A percentile compares a stretch with the other conserved stretches of the same genome.
Conservation (phyloP, 2,329 filamentous ascomycete species). For the Zasmidium citrigriseum region DNA sequence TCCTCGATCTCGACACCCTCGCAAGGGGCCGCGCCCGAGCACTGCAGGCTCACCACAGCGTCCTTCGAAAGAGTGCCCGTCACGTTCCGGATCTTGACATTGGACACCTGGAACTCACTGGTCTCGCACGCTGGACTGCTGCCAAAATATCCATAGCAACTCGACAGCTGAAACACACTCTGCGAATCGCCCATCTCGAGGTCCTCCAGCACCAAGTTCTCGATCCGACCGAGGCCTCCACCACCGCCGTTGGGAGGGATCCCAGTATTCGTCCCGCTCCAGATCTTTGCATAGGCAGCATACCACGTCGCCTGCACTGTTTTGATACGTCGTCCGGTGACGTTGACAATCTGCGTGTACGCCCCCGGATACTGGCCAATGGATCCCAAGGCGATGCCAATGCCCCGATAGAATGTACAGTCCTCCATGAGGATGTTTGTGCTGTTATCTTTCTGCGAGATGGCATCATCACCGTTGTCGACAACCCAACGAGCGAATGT, state of each 20-base stretch:
- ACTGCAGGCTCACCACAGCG: conserved; percentile 30
- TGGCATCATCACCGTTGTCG: conserved; percentile 56
- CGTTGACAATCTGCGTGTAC: conserved; percentile 53
- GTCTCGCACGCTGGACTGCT: conserved; percentile 29
- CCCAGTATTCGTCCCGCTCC: conserved; percentile 49
- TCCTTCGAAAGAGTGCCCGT: conserved; percentile 29
- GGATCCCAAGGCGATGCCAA: conserved; percentile 60
- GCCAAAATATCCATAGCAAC: conserved; percentile 30
- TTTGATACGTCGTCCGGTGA: conserved; percentile 51
- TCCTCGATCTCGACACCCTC: conserved; percentile 20
- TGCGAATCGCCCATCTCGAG: conserved; percentile 24
- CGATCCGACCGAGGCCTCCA: conserved; percentile 52
- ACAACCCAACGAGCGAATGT: conserved; percentile 54
- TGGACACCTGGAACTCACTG: conserved; percentile 41
- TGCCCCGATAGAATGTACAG: conserved; percentile 51
- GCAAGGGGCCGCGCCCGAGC: conserved; percentile 31
- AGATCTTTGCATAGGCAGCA: conserved; percentile 53
- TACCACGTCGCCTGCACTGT: conserved; percentile 27
- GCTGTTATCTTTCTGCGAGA: conserved; percentile 58
- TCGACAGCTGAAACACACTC: conserved; percentile 29
- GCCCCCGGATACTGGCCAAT: conserved; percentile 56
- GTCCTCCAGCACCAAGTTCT: conserved; percentile 41
- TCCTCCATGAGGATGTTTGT: conserved; percentile 56
- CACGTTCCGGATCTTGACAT: conserved; percentile 34
- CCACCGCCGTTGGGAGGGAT: conserved; percentile 61